Percentiles rank a stretch among this genome's conserved stretches.
Evolutionary conservation across 108 stramenopile genomes (phyloP).

Genomic region (Nitzschia inconspicua): DNA sequence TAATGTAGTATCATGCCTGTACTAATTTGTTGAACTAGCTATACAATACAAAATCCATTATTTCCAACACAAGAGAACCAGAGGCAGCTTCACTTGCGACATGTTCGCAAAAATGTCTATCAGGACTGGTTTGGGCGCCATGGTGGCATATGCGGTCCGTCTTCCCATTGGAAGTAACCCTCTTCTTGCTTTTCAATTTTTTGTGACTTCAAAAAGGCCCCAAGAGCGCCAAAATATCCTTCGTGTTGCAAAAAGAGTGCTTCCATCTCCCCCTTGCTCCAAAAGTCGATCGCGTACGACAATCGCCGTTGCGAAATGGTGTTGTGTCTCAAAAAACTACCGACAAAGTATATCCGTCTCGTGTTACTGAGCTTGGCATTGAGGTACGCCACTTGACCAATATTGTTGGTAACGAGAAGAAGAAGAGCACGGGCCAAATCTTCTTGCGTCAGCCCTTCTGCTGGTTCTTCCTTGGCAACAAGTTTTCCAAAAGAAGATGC

Average conservation of each 20-base stretch:
- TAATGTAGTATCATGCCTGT: no score
- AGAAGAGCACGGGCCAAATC: conserved; percentile 95
- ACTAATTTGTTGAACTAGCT: no score
- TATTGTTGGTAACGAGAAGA: conserved; percentile 98
- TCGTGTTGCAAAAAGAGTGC: conserved; percentile 96
- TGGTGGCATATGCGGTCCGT: no score
- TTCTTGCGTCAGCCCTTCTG: conserved; percentile 78
- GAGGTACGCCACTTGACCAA: conserved; percentile 95
- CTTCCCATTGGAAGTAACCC: conserved; percentile 33
- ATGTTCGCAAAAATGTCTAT: no score
- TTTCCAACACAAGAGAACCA: not conserved
- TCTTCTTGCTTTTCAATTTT: conserved; percentile 42
- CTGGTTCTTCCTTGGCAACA: conserved; percentile 85
- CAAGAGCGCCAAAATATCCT: conserved; percentile 92
- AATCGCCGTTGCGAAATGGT: conserved; percentile 85
- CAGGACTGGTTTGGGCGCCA: no score
- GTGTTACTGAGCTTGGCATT: conserved; percentile 91
- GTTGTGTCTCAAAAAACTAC: conserved; percentile 96
- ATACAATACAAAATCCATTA: not conserved
- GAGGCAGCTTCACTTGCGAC: not conserved
- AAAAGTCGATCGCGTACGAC: conserved; percentile 94
- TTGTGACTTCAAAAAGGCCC: conserved; percentile 84
- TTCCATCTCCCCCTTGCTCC: conserved; percentile 95
- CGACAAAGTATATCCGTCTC: conserved; percentile 92
- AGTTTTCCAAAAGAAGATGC: conserved; percentile 99